phyloP scores from a whole-genome alignment of 257 asterid genomes.

The Nicotiana obtusifolia region DNA sequence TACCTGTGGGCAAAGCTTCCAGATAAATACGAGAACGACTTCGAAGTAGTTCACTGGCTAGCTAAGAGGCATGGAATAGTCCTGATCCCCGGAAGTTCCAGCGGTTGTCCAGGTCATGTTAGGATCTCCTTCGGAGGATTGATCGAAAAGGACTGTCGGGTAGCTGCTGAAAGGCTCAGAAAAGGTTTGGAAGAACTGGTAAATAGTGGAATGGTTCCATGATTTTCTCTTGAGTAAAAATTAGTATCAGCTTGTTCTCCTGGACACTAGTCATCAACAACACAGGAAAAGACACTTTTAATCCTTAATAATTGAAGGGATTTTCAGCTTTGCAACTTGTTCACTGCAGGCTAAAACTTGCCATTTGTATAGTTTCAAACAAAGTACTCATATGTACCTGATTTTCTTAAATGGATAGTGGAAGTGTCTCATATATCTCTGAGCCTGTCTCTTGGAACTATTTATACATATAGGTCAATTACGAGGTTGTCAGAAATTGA shows the following conservation, averaged over 20 bases:
- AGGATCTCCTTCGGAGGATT: constrained; percentile 85
- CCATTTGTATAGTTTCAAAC: constrained; percentile 15
- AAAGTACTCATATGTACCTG: background rate
- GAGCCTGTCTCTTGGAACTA: background rate
- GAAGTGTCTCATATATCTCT: background rate
- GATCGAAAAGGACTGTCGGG: constrained; percentile 51
- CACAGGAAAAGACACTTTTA: background rate
- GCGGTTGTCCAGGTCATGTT: constrained; percentile 72
- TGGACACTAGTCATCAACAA: background rate
- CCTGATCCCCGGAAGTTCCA: constrained; percentile 64
- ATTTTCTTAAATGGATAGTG: constrained; percentile 2
- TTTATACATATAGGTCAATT: background rate
- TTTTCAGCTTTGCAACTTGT: constrained; percentile 2
- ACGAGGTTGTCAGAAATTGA: background rate
- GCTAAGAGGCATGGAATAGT: constrained; percentile 62
- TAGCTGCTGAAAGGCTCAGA: constrained; percentile 69
- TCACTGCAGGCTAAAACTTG: constrained; percentile 3
- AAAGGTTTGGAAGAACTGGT: constrained; percentile 72
- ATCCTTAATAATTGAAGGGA: background rate
- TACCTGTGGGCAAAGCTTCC: constrained; percentile 97
- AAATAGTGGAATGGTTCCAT: constrained; percentile 61
- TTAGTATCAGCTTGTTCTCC: background rate
- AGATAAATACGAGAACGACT: constrained; percentile 43
- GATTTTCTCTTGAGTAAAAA: constrained; percentile 8
- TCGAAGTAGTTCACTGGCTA: constrained; percentile 77